These are phyloP conservation scores for Cerioporus squamosus DNA, from an alignment of 1,284 basidiomycete species.

Conservation along the genomic window DNA sequence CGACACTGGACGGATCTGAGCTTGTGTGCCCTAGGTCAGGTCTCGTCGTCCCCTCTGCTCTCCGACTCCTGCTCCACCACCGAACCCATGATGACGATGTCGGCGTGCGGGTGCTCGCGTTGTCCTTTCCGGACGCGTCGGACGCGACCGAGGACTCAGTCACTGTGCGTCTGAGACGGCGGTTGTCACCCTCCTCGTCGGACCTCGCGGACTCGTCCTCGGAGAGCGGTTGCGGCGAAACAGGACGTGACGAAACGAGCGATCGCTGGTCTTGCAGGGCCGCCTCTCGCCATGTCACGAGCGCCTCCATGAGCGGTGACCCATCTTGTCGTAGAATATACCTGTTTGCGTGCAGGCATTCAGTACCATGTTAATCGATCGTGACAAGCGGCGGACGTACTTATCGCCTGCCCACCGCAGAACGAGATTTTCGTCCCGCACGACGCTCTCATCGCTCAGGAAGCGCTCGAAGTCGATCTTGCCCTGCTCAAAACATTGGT, in stretches of 20 bases:
- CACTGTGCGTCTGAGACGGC: slow-evolving; percentile 19
- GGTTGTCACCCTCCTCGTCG: slow-evolving; percentile 39
- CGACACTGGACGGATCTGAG: slow-evolving; percentile 25
- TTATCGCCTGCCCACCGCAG: slow-evolving; percentile 68
- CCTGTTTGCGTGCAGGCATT: slow-evolving; percentile 34
- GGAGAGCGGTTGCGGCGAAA: slow-evolving; percentile 33
- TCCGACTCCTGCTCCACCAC: slow-evolving; percentile 73
- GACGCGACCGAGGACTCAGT: slow-evolving; percentile 12
- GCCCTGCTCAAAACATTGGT: slow-evolving; percentile 54
- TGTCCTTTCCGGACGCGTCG: slow-evolving; percentile 37
- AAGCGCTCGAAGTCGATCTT: slow-evolving; percentile 60
- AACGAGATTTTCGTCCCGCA: slow-evolving; percentile 61
- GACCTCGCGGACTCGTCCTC: slow-evolving; percentile 30
- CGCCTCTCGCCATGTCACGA: slow-evolving; percentile 62
- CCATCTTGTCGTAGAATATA: slow-evolving; percentile 67
- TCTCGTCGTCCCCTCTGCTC: slow-evolving; percentile 31
- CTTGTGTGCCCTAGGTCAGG: slow-evolving; percentile 29
- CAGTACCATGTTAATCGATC: background rate
- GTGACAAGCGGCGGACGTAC: slow-evolving; percentile 43
- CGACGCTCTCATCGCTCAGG: slow-evolving; percentile 56
- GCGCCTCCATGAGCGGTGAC: slow-evolving; percentile 68
- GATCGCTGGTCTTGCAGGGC: slow-evolving; percentile 43
- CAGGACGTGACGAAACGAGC: slow-evolving; percentile 34
- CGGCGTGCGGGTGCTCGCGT: slow-evolving; percentile 46
- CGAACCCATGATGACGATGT: slow-evolving; percentile 71